Base-by-base conservation (phyloP, 768 basidiomycete species). In the Tylopilus vinaceipallidus region DNA sequence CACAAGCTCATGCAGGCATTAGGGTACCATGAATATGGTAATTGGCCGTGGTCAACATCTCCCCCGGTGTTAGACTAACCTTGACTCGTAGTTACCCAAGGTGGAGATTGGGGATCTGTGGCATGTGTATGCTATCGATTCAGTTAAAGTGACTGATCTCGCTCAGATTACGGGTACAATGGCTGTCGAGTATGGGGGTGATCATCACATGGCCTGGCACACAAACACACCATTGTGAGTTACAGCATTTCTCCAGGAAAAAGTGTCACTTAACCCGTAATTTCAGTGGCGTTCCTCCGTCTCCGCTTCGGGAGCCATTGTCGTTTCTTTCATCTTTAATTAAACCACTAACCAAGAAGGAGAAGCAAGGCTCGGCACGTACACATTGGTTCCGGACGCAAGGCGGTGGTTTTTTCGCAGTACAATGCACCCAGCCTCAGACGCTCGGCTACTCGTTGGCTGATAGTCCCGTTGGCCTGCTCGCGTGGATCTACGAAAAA, bases 401-500 rank as follows among this genome's bases (percentile, higher is more conserved):
- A 11, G 71, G 70, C 3, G 7, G 13, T 0, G 74, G 71, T n/a
- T 76, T 75, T 45, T 32, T 43, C 3, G 16, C 4, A 1, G 47
- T 59, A 39, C 75, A 76, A n/a, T 20, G 44, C 16, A 80, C 78
- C 1, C 70, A 73, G 47, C 78, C 78, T 0, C 79, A 80, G 54
- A 80, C 79, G 0, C 57, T 80, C 3, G 81, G 78, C 0, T 84
- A 84, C 52, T 53, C 68, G 11, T 63, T 84, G 5, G 66, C 77
- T 0, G 83, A 84, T 53, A 83, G 81, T 10, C 83, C 83, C 10
- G 72, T 72, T 5, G 82, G 78, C 2, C 53, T 80, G 24, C 68
- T 80, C 11, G 75, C 70, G 1, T 79, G 78, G 78, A 76, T 80
- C 19, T 80, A 79, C 48, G 78, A 80, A 54, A 78, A 80, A 45